Base-by-base conservation (phyloP, 2,329 filamentous ascomycete genomes). In the Graphium sp. region DNA sequence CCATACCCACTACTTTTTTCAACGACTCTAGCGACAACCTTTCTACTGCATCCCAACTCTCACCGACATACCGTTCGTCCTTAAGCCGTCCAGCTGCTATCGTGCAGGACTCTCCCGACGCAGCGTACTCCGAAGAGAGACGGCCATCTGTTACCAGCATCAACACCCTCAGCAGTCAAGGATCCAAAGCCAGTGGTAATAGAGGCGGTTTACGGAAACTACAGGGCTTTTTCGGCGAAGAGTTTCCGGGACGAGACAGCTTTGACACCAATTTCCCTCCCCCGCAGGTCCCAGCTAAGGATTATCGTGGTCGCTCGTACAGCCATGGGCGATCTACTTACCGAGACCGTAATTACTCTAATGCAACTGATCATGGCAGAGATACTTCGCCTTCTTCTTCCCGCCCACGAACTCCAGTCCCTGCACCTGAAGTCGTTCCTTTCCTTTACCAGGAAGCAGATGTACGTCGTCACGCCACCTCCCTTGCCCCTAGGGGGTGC, bases 371-470 rank as follows among this genome's bases (percentile, higher is more conserved):
- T 44, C 68, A 76, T 41, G 75, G 74, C 37, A 62, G 74, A 35
- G 76, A 85, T 37, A 65, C 63, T 25, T 91, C 85, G 30, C 83
- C 83, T 22, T 66, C 69, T 29, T 72, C 70, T 18, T 84, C 79
- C 17, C 66, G 82, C 39, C 82, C 85, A 26, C 68, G 78, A 41
- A 92, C 82, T n/a, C 84, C 85, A 9, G 63, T 84, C 29, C 81
- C 81, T 23, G 82, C 81, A 9, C 89, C 82, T 44, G 87, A 95
- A 52, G 84, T 98, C 33, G 89, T 92, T 22, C 89, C 89, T n/a
- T 98, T 93, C 65, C 66, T 92, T 36, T 95, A 89, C 47, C 89
- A 95, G 52, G 82, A 89, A 47, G 67, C 67, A 39, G 70, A 81
- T 57, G 76, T 81, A 50, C 59, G 73, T 64, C 36, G 31, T 18